These are phyloP conservation scores for Akebia trifoliata DNA, from an alignment of 164 flowering plant genomes.

Conservation along the genomic window DNA sequence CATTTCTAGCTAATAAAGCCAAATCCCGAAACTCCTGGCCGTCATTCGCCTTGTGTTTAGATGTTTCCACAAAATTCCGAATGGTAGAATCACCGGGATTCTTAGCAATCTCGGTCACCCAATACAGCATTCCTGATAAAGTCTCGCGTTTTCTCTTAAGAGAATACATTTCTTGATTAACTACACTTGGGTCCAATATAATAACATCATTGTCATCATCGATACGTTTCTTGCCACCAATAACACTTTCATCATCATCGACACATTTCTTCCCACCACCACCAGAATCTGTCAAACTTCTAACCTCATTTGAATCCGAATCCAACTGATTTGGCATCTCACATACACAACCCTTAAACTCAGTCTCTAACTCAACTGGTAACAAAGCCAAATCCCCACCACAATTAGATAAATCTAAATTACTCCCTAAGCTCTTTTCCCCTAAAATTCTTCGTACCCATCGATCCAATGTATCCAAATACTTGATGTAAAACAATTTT, in stretches of 20 bases:
- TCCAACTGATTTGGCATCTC: conserved; percentile 14
- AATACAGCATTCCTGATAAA: conserved; percentile 36
- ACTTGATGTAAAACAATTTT: conserved; percentile 56
- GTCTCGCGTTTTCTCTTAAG: conserved; percentile 49
- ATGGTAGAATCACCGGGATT: conserved; percentile 47
- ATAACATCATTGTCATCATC: conserved; percentile 22
- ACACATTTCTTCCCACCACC: conserved; percentile 6
- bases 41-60: conserved; percentile 36
- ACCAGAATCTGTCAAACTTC: background rate
- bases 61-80: conserved; percentile 37
- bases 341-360: conserved; percentile 21
- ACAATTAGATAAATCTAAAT: conserved; percentile 5
- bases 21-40: conserved; percentile 41
- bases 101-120: conserved; percentile 52
- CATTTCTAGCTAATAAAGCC: conserved; percentile 46
- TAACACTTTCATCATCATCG: no score
- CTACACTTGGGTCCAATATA: conserved; percentile 17
- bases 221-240: conserved; percentile 3
- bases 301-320: conserved; percentile 5
- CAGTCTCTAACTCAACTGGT: conserved; percentile 33
- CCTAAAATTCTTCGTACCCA: conserved; percentile 29
- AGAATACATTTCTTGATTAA: conserved; percentile 16
- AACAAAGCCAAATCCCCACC: conserved; percentile 8
- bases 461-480: conserved; percentile 39
- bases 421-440: conserved; percentile 6